These are phyloP conservation scores for Schizochytrium sp. DNA, from an alignment of 108 stramenopile species.

Conservation along the genomic window DNA sequence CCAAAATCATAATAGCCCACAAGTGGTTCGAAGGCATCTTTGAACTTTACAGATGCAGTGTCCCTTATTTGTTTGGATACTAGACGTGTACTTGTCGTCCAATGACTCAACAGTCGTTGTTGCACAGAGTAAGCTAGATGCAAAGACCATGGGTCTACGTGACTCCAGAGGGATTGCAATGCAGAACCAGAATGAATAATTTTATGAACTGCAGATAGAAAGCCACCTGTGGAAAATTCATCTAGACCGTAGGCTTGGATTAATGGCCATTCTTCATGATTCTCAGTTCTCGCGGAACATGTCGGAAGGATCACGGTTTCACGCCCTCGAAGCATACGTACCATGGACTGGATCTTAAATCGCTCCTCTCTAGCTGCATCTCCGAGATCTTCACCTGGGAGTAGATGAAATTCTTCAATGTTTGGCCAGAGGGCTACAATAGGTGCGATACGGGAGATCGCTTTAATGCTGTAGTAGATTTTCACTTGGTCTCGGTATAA, in stretches of 20 bases:
- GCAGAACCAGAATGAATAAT: not conserved
- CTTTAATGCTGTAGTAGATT: not conserved
- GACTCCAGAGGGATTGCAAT: slow-evolving; percentile 28
- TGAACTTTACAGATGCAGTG: not conserved
- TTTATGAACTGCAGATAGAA: slow-evolving; percentile 10
- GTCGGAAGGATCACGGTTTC: slow-evolving; percentile 29
- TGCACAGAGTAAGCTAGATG: not conserved
- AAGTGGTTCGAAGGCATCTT: slow-evolving; percentile 21
- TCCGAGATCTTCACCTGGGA: slow-evolving; percentile 1
- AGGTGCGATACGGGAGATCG: not conserved
- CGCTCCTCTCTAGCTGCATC: slow-evolving; percentile 25
- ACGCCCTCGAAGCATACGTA: not conserved
- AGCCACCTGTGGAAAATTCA: slow-evolving; percentile 38
- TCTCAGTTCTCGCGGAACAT: not conserved
- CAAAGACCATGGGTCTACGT: not conserved
- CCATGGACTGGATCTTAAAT: not conserved
- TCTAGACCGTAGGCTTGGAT: slow-evolving; percentile 54
- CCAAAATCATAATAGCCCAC: slow-evolving; percentile 41
- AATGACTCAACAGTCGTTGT: not conserved
- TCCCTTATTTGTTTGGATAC: not conserved
- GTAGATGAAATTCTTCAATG: slow-evolving; percentile 9
- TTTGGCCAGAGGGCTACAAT: slow-evolving; percentile 41
- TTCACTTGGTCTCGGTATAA: not conserved
- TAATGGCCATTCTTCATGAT: slow-evolving; percentile 24
- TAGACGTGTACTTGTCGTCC: not conserved